Evolutionary conservation across 345 rosid species (phyloP).

Genomic region (Arabidopsis suecica): DNA sequence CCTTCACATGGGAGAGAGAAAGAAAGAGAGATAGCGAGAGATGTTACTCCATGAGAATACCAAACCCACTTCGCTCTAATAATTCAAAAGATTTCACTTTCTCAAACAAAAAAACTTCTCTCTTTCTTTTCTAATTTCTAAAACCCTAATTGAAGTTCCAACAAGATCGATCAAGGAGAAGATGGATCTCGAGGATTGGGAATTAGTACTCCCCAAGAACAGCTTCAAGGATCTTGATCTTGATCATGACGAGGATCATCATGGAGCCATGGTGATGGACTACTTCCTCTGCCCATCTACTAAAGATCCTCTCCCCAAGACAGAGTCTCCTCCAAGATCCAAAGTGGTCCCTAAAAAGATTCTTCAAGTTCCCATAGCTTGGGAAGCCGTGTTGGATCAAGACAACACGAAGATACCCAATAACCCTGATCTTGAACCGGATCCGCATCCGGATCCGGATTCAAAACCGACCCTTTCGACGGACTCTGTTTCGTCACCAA

Average conservation of each 20-base stretch:
- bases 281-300: conserved; percentile 67
- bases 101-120: conserved; percentile 11
- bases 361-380: conserved; percentile 64
- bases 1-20: conserved; percentile 33
- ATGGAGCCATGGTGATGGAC: conserved; percentile 52
- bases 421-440: conserved; percentile 10
- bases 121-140: background rate
- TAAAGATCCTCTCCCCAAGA: conserved; percentile 30
- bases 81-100: conserved; percentile 26
- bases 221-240: conserved; percentile 49
- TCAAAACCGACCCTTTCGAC: conserved; percentile 46
- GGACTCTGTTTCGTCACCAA: conserved; percentile 74
- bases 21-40: conserved; percentile 1
- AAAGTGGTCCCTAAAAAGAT: conserved; percentile 41
- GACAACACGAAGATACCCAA: conserved; percentile 36
- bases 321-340: conserved; percentile 43
- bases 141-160: conserved; percentile 25
- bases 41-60: conserved; percentile 26
- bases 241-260: conserved; percentile 48
- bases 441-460: conserved; percentile 38
- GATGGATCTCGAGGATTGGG: conserved; percentile 95
- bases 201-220: conserved; percentile 58
- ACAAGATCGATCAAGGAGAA: conserved; percentile 30
- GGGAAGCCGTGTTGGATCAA: conserved; percentile 53
- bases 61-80: conserved; percentile 39